These are phyloP conservation scores for Pleurotus sapidus DNA, from an alignment of 768 basidiomycete genomes.

Conservation along the genomic window DNA sequence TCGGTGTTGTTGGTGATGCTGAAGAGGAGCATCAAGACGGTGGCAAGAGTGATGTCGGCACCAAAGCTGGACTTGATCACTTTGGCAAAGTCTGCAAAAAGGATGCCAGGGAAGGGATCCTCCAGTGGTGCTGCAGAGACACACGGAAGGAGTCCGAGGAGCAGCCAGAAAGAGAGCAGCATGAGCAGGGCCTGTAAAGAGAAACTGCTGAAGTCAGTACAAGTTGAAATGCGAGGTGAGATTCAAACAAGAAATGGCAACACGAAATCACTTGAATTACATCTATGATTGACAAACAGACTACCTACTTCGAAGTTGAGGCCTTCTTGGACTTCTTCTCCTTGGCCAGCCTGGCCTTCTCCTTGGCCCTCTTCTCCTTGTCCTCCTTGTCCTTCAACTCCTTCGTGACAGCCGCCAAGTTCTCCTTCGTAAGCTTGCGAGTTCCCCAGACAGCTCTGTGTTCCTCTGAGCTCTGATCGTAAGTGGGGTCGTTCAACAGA, in stretches of 20 bases:
- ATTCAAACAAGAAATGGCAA: neutral
- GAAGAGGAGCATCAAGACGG: conserved; percentile 4
- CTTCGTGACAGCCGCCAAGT: neutral
- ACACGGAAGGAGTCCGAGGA: neutral
- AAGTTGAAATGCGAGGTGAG: neutral
- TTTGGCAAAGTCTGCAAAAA: neutral
- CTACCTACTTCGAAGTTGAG: neutral
- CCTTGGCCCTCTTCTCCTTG: neutral
- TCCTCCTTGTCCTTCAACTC: neutral
- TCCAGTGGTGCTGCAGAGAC: neutral
- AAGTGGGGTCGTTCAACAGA: neutral
- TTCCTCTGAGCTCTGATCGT: neutral
- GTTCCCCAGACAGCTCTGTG: neutral
- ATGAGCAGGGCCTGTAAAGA: neutral
- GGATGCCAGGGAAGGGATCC: conserved; percentile 6
- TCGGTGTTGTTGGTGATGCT: neutral
- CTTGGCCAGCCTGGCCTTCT: neutral
- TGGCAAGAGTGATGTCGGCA: neutral
- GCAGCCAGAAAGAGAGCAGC: neutral
- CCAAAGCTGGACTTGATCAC: neutral
- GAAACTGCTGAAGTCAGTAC: neutral
- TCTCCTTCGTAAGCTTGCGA: neutral
- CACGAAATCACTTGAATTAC: neutral
- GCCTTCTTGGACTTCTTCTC: neutral
- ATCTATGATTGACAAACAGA: neutral